Conservation (phyloP, 257 asterid species). For the Solanum ossicruentum region DNA sequence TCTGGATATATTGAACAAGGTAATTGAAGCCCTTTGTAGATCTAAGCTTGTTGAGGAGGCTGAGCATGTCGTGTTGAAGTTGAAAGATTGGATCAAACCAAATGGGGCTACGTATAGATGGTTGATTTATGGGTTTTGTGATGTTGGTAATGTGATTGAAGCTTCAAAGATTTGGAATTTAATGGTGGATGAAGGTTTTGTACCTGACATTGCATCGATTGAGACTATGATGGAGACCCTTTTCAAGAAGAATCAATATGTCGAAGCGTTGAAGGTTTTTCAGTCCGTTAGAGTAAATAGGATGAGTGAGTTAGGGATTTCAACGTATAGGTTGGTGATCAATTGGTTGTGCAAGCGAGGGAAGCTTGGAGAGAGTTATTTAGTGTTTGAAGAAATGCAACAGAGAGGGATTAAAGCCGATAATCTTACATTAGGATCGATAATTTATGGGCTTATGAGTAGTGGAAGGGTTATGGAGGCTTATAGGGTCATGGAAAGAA, state of each 20-base stretch:
- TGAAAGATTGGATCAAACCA: conserved; percentile 42
- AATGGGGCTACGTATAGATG: conserved; percentile 59
- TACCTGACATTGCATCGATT: conserved; percentile 20
- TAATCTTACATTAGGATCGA: conserved; percentile 34
- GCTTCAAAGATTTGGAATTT: conserved; percentile 85
- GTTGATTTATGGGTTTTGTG: conserved; percentile 72
- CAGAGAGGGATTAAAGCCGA: conserved; percentile 43
- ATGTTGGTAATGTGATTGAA: conserved; percentile 68
- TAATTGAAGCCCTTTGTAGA: conserved; percentile 43
- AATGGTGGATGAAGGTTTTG: conserved; percentile 67
- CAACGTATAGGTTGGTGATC: conserved; percentile 53
- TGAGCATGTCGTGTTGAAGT: conserved; percentile 47
- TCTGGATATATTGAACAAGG: conserved; percentile 42
- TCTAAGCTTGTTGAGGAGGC: conserved; percentile 71
- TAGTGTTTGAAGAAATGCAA: conserved; percentile 58
- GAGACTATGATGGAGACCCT: conserved; percentile 55
- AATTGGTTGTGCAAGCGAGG: conserved; percentile 77
- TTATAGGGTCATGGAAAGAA: conserved; percentile 27
- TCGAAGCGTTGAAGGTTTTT: conserved; percentile 56
- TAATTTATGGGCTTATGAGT: conserved; percentile 39
- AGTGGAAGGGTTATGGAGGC: conserved; percentile 64
- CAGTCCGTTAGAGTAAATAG: conserved; percentile 50
- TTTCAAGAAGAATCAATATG: conserved; percentile 47
- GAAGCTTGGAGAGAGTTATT: conserved; percentile 43
- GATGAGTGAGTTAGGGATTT: conserved; percentile 26